Evolutionary conservation across 179 eudicot genomes (phyloP).

Genomic region (Spergularia azorica): DNA sequence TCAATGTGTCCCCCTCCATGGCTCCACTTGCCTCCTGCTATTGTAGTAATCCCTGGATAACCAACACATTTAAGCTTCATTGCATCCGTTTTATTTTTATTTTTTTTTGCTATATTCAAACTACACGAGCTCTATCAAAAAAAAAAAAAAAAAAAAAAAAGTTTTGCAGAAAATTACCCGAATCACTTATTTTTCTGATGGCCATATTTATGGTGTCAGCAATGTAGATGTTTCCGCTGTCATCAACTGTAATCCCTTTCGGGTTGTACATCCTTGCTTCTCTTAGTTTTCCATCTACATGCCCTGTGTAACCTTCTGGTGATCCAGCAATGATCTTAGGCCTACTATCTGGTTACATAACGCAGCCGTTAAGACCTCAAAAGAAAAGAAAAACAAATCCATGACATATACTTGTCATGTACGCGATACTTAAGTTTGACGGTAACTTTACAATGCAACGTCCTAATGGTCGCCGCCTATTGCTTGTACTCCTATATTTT

Average conservation of each 20-base stretch:
- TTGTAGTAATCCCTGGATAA: constrained; percentile 78
- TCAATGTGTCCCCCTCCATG: constrained; percentile 68
- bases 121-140: too few species aligned
- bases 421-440: neutral
- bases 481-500: too few species aligned
- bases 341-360: constrained; percentile 57
- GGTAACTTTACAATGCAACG: too few species aligned
- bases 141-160: neutral
- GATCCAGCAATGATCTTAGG: constrained; percentile 83
- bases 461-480: too few species aligned
- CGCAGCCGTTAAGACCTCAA: neutral
- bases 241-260: constrained; percentile 76
- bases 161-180: constrained; percentile 42
- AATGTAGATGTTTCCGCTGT: constrained; percentile 81
- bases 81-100: too few species aligned
- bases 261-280: constrained; percentile 91
- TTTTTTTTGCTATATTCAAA: too few species aligned
- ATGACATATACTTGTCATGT: neutral
- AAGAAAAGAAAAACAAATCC: constrained; percentile 6
- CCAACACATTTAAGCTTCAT: constrained; percentile 7
- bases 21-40: constrained; percentile 81
- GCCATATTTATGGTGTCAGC: constrained; percentile 90
- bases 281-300: constrained; percentile 86
- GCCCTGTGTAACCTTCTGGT: constrained; percentile 81
- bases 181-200: constrained; percentile 70